A percentile compares a stretch with the other conserved stretches of the same genome.
Conservation (phyloP, 2,329 filamentous ascomycete species). For the Penicillium expansum region DNA sequence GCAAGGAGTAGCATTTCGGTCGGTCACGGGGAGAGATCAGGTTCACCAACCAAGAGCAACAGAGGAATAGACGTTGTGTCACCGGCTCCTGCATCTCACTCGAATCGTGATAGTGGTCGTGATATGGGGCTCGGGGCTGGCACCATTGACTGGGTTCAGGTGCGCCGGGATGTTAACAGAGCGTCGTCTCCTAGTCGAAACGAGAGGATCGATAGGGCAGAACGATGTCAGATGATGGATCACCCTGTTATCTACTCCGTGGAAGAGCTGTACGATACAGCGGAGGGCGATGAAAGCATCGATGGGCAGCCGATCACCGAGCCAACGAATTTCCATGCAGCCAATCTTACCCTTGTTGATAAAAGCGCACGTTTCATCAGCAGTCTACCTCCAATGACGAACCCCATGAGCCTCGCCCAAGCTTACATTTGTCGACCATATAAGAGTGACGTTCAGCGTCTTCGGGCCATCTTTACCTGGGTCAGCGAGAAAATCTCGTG, state of each 20-base stretch:
- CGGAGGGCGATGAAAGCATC: constrained; percentile 85
- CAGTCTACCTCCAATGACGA: constrained; percentile 77
- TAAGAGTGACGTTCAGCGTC: constrained; percentile 84
- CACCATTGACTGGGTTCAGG: constrained; percentile 87
- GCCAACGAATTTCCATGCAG: constrained; percentile 73
- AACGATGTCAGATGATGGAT: constrained; percentile 93
- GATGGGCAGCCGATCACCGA: constrained; percentile 81
- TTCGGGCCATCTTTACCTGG: constrained; percentile 97
- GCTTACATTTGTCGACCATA: constrained; percentile 93
- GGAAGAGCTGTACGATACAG: constrained; percentile 78
- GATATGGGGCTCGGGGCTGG: constrained; percentile 66
- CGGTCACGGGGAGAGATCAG: constrained; percentile 44
- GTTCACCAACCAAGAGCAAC: constrained; percentile 50
- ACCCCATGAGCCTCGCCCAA: constrained; percentile 77
- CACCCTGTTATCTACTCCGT: constrained; percentile 84
- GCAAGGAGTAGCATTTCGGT: constrained; percentile 80
- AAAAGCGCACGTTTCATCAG: constrained; percentile 92
- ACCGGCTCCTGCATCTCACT: constrained; percentile 34
- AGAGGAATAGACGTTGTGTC: constrained; percentile 47
- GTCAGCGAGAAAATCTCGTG: constrained; percentile 90
- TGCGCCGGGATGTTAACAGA: constrained; percentile 89
- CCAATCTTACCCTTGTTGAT: constrained; percentile 84
- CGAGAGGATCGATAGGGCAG: constrained; percentile 77
- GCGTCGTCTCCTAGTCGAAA: constrained; percentile 90
- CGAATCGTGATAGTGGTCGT: constrained; percentile 53